Evolutionary conservation across 1,284 basidiomycete genomes (phyloP), one percentile per base, ranked within the genome.

Genomic region (Malassezia pachydermatis): DNA sequence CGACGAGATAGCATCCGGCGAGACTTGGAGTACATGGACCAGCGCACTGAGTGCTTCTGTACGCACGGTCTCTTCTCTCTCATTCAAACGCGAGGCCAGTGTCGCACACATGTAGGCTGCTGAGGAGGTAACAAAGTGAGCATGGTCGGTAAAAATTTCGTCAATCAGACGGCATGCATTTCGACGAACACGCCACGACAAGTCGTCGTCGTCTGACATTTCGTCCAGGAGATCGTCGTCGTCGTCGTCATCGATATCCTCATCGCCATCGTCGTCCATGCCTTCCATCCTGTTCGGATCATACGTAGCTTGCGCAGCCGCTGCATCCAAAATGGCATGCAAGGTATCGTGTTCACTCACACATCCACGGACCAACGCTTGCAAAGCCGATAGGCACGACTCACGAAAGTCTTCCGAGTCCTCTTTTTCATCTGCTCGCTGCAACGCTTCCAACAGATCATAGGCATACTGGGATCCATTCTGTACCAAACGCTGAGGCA

Each of bases 161-260:
- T 82, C 76, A 11, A 98, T 78, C 2, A 96, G 76, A 70, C 95
- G 95, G 20, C 88, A 88, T 4, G 94, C 84, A 4, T 87, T 84
- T 44, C 92, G 81, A 53, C 94, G 83, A 54, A 95, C 88, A 75
- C 95, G 96, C 80, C 95, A 98, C 0, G 90, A 95, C n/a, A 87
- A 84, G 69, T 99, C 92, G 68, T 98, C 92, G 59, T 98, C 92
- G 62, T 98, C 92, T 6, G 88, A 88, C 10, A 36, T 10, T 10
- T n/a, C 19, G 16, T 36, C 34, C 0, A 89, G 94, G n/a, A 87
- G 84, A 69, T 98, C 94, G 68, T 98, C 94, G 59, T 98, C 92
- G 63, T 99, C 92, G 19, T 63, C 58, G 14, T 55, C 52, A 0
- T 45, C 57, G 17, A 54, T 53, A 10, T 63, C 60, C 3, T 37